Percentiles rank a stretch among this genome's conserved stretches.
Evolutionary conservation across 2,329 filamentous ascomycete species (phyloP).

Genomic region (Colletotrichum lini): DNA sequence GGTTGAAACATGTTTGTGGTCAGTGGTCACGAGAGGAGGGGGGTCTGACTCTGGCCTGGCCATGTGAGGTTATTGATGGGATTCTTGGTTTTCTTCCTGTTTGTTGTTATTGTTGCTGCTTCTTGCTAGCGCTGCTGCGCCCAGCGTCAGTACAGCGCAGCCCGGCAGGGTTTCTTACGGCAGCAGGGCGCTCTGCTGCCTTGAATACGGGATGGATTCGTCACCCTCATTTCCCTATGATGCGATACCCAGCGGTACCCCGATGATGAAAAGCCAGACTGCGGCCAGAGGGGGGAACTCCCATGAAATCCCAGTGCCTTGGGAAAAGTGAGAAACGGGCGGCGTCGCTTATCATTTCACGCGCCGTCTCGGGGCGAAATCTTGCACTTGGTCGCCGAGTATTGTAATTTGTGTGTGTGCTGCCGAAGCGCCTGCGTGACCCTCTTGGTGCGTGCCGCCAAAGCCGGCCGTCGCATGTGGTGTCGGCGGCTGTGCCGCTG

Average conservation of each 20-base stretch:
- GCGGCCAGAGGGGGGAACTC: not conserved
- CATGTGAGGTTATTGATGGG: not conserved
- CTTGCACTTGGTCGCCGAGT: no score
- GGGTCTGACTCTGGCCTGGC: not conserved
- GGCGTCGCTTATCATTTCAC: no score
- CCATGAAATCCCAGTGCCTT: not conserved
- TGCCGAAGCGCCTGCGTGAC: not conserved
- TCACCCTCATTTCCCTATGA: constrained; percentile 24
- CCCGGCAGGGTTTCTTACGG: no score
- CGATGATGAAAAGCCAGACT: not conserved
- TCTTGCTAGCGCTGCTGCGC: not conserved
- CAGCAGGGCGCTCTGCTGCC: not conserved
- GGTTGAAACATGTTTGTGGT: not conserved
- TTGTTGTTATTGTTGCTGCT: not conserved
- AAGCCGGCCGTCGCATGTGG: constrained; percentile 13
- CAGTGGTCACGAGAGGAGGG: not conserved
- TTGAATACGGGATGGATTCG: constrained; percentile 10
- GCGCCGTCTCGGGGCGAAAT: no score
- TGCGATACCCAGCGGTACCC: not conserved
- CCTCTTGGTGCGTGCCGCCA: constrained; percentile 24
- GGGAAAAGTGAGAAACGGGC: no score
- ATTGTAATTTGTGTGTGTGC: no score
- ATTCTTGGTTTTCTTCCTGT: not conserved
- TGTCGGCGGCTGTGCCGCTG: constrained; percentile 6
- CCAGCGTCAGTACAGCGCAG: no score